phyloP scores from a whole-genome alignment of 495 filamentous ascomycete species.

The Hamigera avellanea region DNA sequence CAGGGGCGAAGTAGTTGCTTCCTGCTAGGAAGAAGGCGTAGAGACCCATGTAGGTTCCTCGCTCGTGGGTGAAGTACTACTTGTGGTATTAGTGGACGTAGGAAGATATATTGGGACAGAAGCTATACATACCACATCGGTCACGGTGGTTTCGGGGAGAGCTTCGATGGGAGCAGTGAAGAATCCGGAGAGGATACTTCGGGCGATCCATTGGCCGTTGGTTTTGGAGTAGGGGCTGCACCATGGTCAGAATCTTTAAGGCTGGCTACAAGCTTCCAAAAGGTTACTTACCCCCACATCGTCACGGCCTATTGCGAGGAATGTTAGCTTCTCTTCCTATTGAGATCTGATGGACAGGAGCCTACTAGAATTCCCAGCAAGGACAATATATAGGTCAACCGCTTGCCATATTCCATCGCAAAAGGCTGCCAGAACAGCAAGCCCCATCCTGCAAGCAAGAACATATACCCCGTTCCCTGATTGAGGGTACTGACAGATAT shows the following conservation, averaged over 20 bases:
- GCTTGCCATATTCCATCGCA: conserved; percentile 54
- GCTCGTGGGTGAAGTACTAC: conserved; percentile 53
- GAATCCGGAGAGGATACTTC: conserved; percentile 49
- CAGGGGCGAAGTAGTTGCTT: conserved; percentile 53
- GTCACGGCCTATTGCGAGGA: conserved; percentile 16
- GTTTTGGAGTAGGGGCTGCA: conserved; percentile 27
- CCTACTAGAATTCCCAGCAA: conserved; percentile 41
- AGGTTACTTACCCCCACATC: conserved; percentile 27
- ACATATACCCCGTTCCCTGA: conserved; percentile 54
- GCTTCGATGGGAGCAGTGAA: conserved; percentile 56
- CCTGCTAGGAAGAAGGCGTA: conserved; percentile 53
- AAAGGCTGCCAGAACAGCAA: conserved; percentile 60
- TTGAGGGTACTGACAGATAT: conserved; percentile 42
- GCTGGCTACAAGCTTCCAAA: background rate
- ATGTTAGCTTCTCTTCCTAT: background rate
- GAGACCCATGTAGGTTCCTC: conserved; percentile 52
- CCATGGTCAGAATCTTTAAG: conserved; percentile 1
- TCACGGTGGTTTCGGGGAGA: conserved; percentile 47
- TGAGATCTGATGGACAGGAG: background rate
- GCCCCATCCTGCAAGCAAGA: conserved; percentile 51
- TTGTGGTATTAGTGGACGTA: conserved; percentile 1
- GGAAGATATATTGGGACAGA: background rate
- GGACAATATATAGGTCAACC: conserved; percentile 49
- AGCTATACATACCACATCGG: conserved; percentile 37
- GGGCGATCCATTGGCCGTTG: conserved; percentile 54